Evolutionary conservation across 1,139 yeast genomes (phyloP), one percentile per base, ranked within the genome.

Genomic region (Yarrowia galli): DNA sequence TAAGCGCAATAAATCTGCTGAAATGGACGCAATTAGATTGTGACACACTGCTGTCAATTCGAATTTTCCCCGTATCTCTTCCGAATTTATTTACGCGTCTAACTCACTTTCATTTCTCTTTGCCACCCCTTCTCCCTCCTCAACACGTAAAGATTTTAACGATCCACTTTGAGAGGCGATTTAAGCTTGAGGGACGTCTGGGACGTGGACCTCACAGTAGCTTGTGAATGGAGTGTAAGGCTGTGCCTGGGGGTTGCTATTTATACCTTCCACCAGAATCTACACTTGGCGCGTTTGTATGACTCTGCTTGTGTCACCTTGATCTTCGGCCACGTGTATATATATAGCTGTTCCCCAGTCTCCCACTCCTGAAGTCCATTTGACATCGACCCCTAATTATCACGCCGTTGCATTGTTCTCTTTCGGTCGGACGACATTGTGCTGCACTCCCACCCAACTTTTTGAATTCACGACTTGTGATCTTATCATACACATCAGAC

Each of bases 381-480:
- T 35, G 36, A 28, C 32, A 28, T 28, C 32, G 32, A 3, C 32
- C 32, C 32, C 32, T 28, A 28, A 28, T 10, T 28, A 10, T 28
- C 32, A 28, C 3, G 32, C 32, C 32, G 32, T 28, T 28, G 32
- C 32, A 28, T 28, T 28, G 32, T 28, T 28, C 32, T 28, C 32
- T 28, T 28, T 28, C n/a, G 2, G 16, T 36, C 40, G n/a, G 9
- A 15, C n/a, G 40, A 36, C 40, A 6, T 16, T 36, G n/a, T 7
- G 15, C n/a, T 13, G 38, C 54, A 48, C 28, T 23, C 42, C 42
- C 45, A 20, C 35, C 20, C 42, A 9, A 22, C 25, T 15, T 8
- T 51, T 53, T 53, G 23, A 53, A 36, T 53, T 53, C 38, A 6
- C 15, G 28, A 36, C 43, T 53, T 38, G 60, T 53, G 60, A 53